phyloP scores from a whole-genome alignment of 352 stramenopile genomes.

The Globisporangium nagaii region DNA sequence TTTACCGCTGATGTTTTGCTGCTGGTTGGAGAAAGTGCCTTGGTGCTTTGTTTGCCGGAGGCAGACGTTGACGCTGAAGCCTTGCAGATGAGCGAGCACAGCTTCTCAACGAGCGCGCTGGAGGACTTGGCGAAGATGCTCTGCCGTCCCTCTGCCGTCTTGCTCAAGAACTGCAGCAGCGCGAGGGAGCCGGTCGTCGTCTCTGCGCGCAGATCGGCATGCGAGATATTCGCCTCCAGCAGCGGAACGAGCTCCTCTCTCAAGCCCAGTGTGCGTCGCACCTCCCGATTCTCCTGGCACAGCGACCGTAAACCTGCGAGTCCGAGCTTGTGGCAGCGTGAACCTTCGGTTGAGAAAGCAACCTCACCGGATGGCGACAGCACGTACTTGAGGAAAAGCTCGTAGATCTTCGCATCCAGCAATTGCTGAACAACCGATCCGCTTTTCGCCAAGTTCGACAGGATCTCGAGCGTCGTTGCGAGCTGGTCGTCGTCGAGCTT shows the following conservation, averaged over 20 bases:
- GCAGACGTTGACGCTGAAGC: background rate
- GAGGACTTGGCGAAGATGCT: slow-evolving; percentile 18
- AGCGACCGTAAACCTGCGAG: slow-evolving; percentile 32
- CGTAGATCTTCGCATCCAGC: slow-evolving; percentile 35
- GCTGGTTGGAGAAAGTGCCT: background rate
- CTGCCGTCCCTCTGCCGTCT: slow-evolving; percentile 13
- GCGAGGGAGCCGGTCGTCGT: background rate
- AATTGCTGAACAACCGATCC: slow-evolving; percentile 19
- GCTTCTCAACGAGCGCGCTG: slow-evolving; percentile 10
- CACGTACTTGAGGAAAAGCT: slow-evolving; percentile 38
- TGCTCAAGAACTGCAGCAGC: slow-evolving; percentile 26
- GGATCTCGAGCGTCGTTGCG: slow-evolving; percentile 33
- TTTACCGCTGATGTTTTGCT: background rate
- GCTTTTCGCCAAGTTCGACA: slow-evolving; percentile 34
- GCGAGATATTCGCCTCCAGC: background rate
- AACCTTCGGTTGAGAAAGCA: too few relatives aligned
- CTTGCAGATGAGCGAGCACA: slow-evolving; percentile 15
- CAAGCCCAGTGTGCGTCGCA: slow-evolving; percentile 22
- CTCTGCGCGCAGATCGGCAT: background rate
- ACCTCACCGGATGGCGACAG: background rate
- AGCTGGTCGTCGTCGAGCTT: slow-evolving; percentile 12
- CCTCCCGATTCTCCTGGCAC: slow-evolving; percentile 24
- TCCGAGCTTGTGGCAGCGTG: slow-evolving; percentile 11
- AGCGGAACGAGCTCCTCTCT: slow-evolving; percentile 12
- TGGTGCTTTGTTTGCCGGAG: background rate